phyloP scores from a whole-genome alignment of 768 basidiomycete genomes.

The Auricularia cornea region DNA sequence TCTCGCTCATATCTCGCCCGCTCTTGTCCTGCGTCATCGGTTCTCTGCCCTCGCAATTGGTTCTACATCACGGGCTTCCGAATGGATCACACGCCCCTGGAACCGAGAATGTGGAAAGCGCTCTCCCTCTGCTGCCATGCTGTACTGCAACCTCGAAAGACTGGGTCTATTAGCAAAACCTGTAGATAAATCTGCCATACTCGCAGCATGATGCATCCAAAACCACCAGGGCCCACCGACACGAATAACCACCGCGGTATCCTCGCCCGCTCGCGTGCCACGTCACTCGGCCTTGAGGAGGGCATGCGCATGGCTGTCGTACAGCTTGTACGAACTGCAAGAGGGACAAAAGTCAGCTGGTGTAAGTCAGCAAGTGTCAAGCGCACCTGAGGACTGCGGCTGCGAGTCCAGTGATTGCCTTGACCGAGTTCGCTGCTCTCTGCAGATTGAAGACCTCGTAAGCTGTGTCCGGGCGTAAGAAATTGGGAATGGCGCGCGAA shows the following conservation, averaged over 20 bases:
- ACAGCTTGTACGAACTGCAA: conserved; percentile 63
- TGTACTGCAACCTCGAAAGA: no score
- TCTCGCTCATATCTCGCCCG: no score
- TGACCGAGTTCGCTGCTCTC: conserved; percentile 49
- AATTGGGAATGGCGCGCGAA: background rate
- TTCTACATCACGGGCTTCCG: no score
- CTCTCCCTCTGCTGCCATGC: no score
- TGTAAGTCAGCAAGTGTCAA: background rate
- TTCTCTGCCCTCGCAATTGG: no score
- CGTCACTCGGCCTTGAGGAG: conserved; percentile 45
- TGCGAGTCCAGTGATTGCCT: conserved; percentile 57
- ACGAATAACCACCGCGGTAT: background rate
- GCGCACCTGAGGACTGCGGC: conserved; percentile 70
- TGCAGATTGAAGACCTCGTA: conserved; percentile 72
- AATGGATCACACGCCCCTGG: no score
- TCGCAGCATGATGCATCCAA: background rate
- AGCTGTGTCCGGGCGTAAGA: conserved; percentile 33
- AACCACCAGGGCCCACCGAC: background rate
- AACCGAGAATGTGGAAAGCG: no score
- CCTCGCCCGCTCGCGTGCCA: background rate
- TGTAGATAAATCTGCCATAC: no score
- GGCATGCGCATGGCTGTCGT: conserved; percentile 56
- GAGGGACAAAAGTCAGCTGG: background rate
- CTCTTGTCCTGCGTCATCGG: no score
- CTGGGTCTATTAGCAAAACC: no score